Evolutionary conservation across 169 alveolate genomes (phyloP), one percentile per base, ranked within the genome.

Genomic region (Eimeria praecox): DNA sequence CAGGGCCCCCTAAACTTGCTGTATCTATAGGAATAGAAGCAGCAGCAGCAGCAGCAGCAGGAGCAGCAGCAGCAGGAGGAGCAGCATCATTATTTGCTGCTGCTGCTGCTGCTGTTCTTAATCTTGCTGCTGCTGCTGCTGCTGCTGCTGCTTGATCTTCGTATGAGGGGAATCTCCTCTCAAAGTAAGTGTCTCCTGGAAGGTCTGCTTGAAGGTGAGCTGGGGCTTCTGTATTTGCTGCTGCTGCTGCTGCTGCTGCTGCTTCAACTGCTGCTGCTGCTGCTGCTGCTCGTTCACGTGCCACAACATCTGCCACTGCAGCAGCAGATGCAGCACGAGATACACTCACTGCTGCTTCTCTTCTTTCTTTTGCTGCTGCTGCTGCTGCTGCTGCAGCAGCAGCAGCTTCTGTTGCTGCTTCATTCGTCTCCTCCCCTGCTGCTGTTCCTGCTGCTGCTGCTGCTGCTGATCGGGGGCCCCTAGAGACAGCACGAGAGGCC

Each of bases 221-320:
- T 0, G 38, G 69, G 54, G 27, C 30, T 20, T 27, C 42, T 3
- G 46, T 30, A 14, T 73, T 46, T 12, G 46, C 40, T 30, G 49
- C 66, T 30, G 69, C 90, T 52, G 71, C 90, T 82, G 4, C 73
- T 82, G 64, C 64, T 82, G 71, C 71, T 82, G 90, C 90, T 49
- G 90, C 90, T 46, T 33, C 69, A 5, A 44, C 71, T 42, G 73
- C 90, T n/a, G 90, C 71, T 20, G 73, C 73, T 30, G 52, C 90
- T 46, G 73, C 73, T 49, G 90, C 90, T 49, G 42, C 71, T 1
- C 59, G 80, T 62, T 35, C 87, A 16, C 33, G n/a, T 38, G 87
- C 87, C 10, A n/a, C 20, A 16, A 62, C 87, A 0, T 35, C 87
- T 18, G 87, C 87, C 33, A 24, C 18, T 38, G 87, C 87, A 6